These are phyloP conservation scores for Colletotrichum godetiae DNA, from an alignment of 2,329 filamentous ascomycete species.

Conservation along the genomic window DNA sequence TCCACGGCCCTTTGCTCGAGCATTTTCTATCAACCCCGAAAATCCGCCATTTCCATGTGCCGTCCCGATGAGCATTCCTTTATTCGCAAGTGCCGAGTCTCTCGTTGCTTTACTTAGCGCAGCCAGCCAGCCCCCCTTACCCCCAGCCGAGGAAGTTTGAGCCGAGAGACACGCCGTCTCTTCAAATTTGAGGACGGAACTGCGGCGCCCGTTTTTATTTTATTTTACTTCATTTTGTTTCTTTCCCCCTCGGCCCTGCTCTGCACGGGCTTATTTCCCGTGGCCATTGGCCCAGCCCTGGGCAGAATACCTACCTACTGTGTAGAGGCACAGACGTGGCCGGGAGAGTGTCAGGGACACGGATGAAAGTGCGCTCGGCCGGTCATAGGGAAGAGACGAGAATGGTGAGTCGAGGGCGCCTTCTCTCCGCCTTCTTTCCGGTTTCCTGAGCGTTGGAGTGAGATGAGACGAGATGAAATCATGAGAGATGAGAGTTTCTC, in stretches of 20 bases:
- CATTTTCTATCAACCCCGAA: not conserved
- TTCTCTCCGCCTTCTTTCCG: not conserved
- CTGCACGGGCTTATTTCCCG: not conserved
- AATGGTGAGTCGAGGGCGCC: not conserved
- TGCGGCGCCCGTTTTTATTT: not conserved
- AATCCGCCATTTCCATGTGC: slow-evolving; percentile 4
- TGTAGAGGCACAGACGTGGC: slow-evolving; percentile 1
- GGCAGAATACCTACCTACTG: not conserved
- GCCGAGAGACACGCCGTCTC: not conserved
- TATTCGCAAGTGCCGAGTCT: slow-evolving; percentile 19
- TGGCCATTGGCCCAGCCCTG: not conserved
- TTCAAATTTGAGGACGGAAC: not conserved
- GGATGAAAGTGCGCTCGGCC: not conserved
- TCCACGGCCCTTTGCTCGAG: not conserved
- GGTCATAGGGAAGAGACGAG: not conserved
- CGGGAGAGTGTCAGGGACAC: not conserved
- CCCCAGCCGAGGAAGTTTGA: not conserved
- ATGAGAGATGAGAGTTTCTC: not conserved
- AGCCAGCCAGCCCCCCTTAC: not conserved
- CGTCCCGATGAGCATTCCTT: slow-evolving; percentile 18
- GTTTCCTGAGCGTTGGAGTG: not conserved
- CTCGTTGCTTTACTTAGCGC: slow-evolving; percentile 1
- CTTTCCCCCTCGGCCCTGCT: not conserved
- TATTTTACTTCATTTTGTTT: not conserved
- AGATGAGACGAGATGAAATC: not conserved